A percentile compares a stretch with the other conserved stretches of the same genome.
Evolutionary conservation across 2,329 filamentous ascomycete species (phyloP).

Genomic region (Xenosphaeropsis pyriputrescens): DNA sequence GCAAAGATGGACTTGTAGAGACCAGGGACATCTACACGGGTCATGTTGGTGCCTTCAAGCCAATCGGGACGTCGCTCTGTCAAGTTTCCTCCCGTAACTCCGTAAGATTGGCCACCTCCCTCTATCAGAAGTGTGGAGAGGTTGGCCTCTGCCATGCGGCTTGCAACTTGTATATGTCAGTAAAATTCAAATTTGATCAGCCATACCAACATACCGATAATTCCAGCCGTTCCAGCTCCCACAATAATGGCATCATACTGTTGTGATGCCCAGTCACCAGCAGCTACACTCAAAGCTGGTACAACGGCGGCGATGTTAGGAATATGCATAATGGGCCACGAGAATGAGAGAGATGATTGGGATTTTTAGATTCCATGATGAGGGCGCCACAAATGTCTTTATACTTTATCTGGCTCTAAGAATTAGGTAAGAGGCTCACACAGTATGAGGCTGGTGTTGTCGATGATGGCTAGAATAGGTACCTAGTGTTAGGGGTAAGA

Average conservation of each 20-base stretch:
- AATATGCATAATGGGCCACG: too few species aligned
- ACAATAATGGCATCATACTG: conserved; percentile 25
- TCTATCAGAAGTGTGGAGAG: conserved; percentile 36
- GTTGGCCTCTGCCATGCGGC: conserved; percentile 33
- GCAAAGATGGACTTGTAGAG: conserved; percentile 33
- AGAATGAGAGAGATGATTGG: too few species aligned
- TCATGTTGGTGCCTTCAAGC: conserved; percentile 30
- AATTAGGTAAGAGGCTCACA: too few species aligned
- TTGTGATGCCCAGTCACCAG: conserved; percentile 11
- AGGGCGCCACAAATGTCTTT: too few species aligned
- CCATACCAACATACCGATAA: conserved; percentile 20
- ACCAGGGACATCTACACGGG: conserved; percentile 36
- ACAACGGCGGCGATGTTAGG: too few species aligned
- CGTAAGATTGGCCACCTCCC: conserved; percentile 33
- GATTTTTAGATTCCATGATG: too few species aligned
- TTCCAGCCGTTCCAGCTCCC: conserved; percentile 35
- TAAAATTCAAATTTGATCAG: too few species aligned
- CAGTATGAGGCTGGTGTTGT: too few species aligned
- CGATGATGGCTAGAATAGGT: too few species aligned
- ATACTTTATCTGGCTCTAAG: too few species aligned
- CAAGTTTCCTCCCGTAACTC: conserved; percentile 29
- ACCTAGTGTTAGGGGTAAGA: too few species aligned
- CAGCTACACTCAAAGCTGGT: neutral
- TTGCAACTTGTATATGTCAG: conserved; percentile 20
- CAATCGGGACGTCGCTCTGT: conserved; percentile 24